Percentiles rank a stretch among this genome's conserved stretches.
phyloP scores from a whole-genome alignment of 2,329 filamentous ascomycete genomes.

The Bipolaris victoriae region DNA sequence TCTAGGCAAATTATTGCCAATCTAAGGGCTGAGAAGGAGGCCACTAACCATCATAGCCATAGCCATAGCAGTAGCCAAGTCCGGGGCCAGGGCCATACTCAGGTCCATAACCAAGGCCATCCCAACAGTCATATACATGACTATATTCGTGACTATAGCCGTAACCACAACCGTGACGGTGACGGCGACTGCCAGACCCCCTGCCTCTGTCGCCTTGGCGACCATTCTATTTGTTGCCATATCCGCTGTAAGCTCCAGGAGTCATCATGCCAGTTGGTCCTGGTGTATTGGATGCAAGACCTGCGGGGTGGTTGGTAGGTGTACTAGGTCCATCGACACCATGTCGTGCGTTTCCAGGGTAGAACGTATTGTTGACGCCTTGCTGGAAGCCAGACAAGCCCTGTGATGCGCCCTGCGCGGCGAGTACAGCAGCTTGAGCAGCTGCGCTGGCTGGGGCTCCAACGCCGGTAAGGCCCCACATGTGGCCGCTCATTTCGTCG shows the following conservation, averaged over 20 bases:
- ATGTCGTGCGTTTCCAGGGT: conserved; percentile 49
- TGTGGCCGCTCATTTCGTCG: conserved; percentile 82
- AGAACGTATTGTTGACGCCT: conserved; percentile 49
- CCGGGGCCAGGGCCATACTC: too few species aligned
- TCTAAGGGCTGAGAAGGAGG: not conserved
- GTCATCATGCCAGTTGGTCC: conserved; percentile 71
- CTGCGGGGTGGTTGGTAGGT: conserved; percentile 63
- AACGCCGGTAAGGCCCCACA: conserved; percentile 83
- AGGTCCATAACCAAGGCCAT: not conserved
- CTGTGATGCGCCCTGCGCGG: conserved; percentile 50
- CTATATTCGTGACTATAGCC: not conserved
- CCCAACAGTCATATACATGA: too few species aligned
- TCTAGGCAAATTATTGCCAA: not conserved
- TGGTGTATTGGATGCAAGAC: conserved; percentile 56
- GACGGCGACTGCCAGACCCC: not conserved
- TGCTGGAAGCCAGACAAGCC: conserved; percentile 36
- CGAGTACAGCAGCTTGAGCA: conserved; percentile 53
- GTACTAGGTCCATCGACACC: conserved; percentile 68
- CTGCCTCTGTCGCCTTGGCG: not conserved
- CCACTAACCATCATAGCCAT: not conserved
- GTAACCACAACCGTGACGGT: not conserved
- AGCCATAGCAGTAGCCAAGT: too few species aligned
- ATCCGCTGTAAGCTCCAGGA: conserved; percentile 55
- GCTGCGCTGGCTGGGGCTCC: conserved; percentile 62
- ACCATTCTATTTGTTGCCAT: conserved; percentile 41